Base-by-base conservation (phyloP, 1,284 basidiomycete genomes). In the Pisolithus thermaeus region DNA sequence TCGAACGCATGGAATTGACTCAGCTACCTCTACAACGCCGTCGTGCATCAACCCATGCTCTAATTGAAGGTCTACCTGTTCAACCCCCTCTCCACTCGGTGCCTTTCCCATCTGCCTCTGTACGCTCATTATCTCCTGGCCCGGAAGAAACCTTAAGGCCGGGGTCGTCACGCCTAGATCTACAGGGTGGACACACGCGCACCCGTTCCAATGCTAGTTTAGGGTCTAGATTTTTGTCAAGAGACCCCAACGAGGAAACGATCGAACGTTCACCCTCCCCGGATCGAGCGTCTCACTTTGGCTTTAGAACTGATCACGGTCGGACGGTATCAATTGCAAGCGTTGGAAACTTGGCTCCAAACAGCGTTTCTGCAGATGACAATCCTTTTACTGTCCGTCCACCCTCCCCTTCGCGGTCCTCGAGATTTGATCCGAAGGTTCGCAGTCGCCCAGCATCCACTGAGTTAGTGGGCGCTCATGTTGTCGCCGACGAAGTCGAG, bases 381-480 rank as follows among this genome's bases (percentile, higher is more conserved):
- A 83, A 83, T 59, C 76, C 78, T 6, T 87, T 87, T 60, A 72
- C 78, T 9, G 66, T 85, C 49, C 73, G 77, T 40, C 78, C 81
- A 28, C 80, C 83, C 18, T 80, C 77, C 41, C 73, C 74, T 3
- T 71, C 80, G 11, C 77, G 77, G 46, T 75, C 78, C 20, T 89
- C 87, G 27, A 79, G 79, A 37, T 86, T 89, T 61, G 87, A 90
- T 63, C 86, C 87, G 16, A 89, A 87, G 61, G 69, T 68, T 30
- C 83, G 80, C 60, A 72, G 75, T 25, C 80, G 87, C 28, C 83
- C 84, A 2, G 57, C 76, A 53, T 90, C 87, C 0, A 80, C 81
- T 53, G 83, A 75, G 4, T 84, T 86, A 2, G 65, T 83, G 61
- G 83, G 81, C 14, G 83, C 85, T 27, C 78, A 78, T 47, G 73